Base-by-base conservation (phyloP, 768 basidiomycete species). In the Russula foetens region DNA sequence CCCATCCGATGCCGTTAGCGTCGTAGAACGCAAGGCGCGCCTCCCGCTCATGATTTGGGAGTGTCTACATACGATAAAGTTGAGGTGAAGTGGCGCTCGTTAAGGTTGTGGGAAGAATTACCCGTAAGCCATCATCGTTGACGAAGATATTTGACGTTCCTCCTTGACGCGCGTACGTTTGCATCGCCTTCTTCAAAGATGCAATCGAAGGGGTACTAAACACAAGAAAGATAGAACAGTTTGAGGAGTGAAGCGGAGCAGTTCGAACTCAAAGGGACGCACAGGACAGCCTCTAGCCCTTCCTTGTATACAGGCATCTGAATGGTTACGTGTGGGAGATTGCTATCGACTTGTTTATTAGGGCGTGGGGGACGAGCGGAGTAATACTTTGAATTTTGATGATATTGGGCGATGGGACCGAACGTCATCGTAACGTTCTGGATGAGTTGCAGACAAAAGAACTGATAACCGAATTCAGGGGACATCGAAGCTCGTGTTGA, bases 91-190 rank as follows among this genome's bases (percentile, higher is more conserved):
- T 39, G 14, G 3, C 8, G 17, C 47, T 28, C 21, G 23, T 44
- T 4, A 21, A 44, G 14, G 24, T 45, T 4, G 43, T 19, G 12
- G 38, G 21, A 28, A 44, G 28, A 52, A 56, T 26, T 29, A 81
- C 71, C 50, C 83, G 81, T 63, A 85, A 70, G 62, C 84, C 84
- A 64, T 85, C 84, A 58, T 85, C 84, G 60, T 83, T 84, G 51
- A 85, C 73, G 62, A 85, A 75, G 63, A 84, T 82, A 19, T 76
- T 76, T 53, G 79, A 80, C 0, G 78, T 78, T 2, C 84, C 84
- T n/a, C 84, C 84, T 65, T 85, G 84, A 4, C 83, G 77, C 31
- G 84, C 84, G 64, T 84, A 83, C 14, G 82, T 83, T 65, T 81
- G 80, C 75, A 84, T 82, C 7, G 82, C 81, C 70, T 75, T 77